phyloP scores from a whole-genome alignment of 495 filamentous ascomycete species.

The Penicillium chermesinum region DNA sequence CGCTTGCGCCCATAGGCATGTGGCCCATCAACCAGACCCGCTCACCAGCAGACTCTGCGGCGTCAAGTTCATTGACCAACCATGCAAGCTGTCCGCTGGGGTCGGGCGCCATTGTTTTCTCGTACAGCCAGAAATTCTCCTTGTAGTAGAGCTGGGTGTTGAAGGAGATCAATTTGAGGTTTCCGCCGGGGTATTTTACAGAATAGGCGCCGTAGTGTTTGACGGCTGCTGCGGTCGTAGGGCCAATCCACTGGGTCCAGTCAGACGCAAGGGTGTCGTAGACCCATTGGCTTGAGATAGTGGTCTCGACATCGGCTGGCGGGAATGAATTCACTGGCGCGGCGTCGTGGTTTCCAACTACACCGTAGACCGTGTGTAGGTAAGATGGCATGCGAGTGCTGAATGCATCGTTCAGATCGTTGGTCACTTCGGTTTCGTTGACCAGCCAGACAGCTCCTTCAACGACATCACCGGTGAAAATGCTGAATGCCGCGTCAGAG shows the following conservation, averaged over 20 bases:
- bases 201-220: conserved; percentile 49
- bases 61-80: conserved; percentile 47
- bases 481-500: conserved; percentile 19
- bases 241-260: conserved; percentile 46
- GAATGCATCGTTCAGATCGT: conserved; percentile 42
- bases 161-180: conserved; percentile 51
- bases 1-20: conserved; percentile 42
- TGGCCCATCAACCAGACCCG: conserved; percentile 51
- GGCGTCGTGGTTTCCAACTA: conserved; percentile 52
- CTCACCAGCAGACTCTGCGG: conserved; percentile 45
- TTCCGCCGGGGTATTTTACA: conserved; percentile 28
- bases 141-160: conserved; percentile 54
- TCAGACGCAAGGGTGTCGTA: conserved; percentile 43
- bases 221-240: conserved; percentile 26
- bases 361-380: conserved; percentile 41
- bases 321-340: conserved; percentile 50
- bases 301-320: conserved; percentile 28
- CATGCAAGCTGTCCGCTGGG: conserved; percentile 44
- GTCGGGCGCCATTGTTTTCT: conserved; percentile 43
- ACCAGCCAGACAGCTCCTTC: conserved; percentile 25
- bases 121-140: conserved; percentile 50
- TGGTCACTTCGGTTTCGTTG: conserved; percentile 34
- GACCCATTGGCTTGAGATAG: conserved; percentile 41
- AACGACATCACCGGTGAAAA: conserved; percentile 26
- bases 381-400: conserved; percentile 18